Conservation (phyloP, 495 filamentous ascomycete genomes). For the Aspergillus cavernicola region DNA sequence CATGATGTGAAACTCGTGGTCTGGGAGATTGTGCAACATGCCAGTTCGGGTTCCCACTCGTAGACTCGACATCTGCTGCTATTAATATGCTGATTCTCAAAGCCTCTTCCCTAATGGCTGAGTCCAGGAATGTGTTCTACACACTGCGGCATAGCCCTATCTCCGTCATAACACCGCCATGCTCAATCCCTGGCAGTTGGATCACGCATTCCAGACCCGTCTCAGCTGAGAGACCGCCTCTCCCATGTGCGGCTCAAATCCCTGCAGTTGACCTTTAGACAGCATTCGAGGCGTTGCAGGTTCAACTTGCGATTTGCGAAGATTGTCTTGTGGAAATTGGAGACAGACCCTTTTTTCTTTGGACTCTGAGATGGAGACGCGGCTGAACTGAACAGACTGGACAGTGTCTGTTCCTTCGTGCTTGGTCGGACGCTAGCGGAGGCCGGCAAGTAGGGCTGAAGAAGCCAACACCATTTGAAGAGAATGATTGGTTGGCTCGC, state of each 20-base stretch:
- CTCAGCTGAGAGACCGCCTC: conserved; percentile 2
- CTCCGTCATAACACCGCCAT: not conserved
- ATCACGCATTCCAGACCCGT: conserved; percentile 1
- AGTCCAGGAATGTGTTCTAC: not conserved
- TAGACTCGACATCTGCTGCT: conserved; percentile 7
- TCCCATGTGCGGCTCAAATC: conserved; percentile 3
- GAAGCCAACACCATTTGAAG: not conserved
- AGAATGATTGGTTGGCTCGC: not conserved
- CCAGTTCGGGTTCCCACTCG: conserved; percentile 5
- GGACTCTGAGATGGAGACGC: no score
- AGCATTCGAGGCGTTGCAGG: no score
- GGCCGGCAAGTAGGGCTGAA: conserved; percentile 7
- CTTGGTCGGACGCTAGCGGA: conserved; percentile 5
- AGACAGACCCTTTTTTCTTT: no score
- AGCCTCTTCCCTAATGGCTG: not conserved
- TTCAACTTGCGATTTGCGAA: no score
- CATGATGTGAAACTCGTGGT: conserved; percentile 13
- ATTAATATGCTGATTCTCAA: conserved; percentile 1
- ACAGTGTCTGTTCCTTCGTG: no score
- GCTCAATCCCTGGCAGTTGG: not conserved
- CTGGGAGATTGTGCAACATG: conserved; percentile 2
- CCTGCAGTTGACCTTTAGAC: conserved; percentile 3
- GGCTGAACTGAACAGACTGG: no score
- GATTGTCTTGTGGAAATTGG: no score
- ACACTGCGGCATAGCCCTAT: not conserved